Conservation (phyloP, 495 filamentous ascomycete genomes). For the Xylaria longipes region DNA sequence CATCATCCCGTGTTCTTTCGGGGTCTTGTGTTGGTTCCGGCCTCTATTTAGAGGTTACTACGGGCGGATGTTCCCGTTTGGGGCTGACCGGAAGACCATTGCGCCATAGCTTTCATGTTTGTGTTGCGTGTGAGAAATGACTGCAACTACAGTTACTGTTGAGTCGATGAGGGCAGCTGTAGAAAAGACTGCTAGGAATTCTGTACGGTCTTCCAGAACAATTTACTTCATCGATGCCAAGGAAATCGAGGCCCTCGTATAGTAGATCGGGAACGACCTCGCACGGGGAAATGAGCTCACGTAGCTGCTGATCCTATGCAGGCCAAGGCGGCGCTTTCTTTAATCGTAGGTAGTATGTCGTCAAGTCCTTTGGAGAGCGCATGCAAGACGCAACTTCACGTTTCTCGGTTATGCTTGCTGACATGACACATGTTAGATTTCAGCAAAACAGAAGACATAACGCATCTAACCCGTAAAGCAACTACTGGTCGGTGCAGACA, state of each 20-base stretch:
- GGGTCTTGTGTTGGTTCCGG: constrained; percentile 7
- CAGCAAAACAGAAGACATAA: not conserved
- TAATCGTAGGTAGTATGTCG: not conserved
- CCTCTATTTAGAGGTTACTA: not conserved
- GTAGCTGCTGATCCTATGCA: constrained; percentile 3
- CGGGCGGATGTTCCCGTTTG: not conserved
- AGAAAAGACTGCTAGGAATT: not conserved
- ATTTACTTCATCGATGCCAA: constrained; percentile 5
- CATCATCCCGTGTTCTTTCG: not conserved
- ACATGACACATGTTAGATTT: not conserved
- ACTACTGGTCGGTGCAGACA: not conserved
- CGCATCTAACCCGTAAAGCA: not conserved
- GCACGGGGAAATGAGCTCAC: constrained; percentile 2
- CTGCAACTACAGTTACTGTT: not conserved
- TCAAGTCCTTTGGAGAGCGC: not conserved
- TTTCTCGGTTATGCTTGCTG: not conserved
- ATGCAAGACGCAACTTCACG: not conserved
- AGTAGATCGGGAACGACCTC: not conserved
- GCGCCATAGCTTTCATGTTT: not conserved
- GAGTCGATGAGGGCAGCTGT: not conserved
- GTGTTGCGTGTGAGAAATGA: not conserved
- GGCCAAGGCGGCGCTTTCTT: not conserved
- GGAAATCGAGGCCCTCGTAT: not conserved
- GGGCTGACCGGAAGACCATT: not conserved
- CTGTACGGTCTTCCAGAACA: not conserved